Evolutionary conservation across 2,329 filamentous ascomycete species (phyloP), one percentile per base, ranked within the genome.

Genomic region (Alternaria gansuensis): DNA sequence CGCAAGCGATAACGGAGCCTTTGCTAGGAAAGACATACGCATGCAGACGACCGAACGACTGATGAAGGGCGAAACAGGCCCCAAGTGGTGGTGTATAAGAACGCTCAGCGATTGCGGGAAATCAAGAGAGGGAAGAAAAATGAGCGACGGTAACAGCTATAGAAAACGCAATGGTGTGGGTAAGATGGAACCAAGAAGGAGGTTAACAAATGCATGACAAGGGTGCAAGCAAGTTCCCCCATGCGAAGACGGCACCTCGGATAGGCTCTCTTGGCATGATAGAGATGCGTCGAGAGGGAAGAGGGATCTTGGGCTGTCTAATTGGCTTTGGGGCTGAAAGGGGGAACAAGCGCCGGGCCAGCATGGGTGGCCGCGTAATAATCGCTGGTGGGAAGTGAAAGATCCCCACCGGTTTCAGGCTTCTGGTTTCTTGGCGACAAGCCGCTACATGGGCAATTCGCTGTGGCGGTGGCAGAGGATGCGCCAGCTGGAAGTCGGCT

Each of bases 241-340:
- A 69, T 68, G 70, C 71, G 45, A 73, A 74, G 71, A 71, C 73
- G 72, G 72, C 67, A 72, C 70, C 53, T 65, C 71, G 73, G 70
- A 63, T 66, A 59, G 45, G 46, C 45, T 6, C 39, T 37, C 72
- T 73, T 74, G 72, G 71, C 72, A 64, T 60, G 67, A 65, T 67
- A 70, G 53, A 55, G 62, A 57, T 39, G 37, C 23, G 60, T 68
- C 65, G 66, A 64, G 68, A 65, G 64, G 57, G 48, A 61, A 59
- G 60, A 55, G 56, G 59, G 66, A 64, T 54, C 54, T 56, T 58
- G 60, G 51, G 49, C 55, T 59, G 59, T 61, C 44, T 65, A 51
- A 66, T 66, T 69, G 66, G 69, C 52, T 46, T 63, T 51, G 57
- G 50, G 53, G 46, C 60, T 60, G 49, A 37, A 65, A 64, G 41